These are phyloP conservation scores for Aspergillus transmontanensis DNA, from an alignment of 2,329 filamentous ascomycete genomes.

Conservation along the genomic window DNA sequence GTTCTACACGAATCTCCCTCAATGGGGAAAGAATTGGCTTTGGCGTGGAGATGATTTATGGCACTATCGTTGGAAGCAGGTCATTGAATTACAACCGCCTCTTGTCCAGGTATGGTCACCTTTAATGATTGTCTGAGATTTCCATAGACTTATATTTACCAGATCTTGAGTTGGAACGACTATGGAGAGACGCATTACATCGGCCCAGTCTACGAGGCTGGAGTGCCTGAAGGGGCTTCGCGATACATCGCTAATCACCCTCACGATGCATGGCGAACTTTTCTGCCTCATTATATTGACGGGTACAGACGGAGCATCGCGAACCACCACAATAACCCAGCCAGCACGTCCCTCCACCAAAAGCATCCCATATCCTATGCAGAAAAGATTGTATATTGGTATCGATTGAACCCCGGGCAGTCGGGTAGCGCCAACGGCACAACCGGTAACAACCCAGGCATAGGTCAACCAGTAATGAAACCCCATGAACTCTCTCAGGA, in stretches of 20 bases:
- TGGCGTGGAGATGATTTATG: conserved; percentile 65
- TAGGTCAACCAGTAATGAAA: conserved; percentile 29
- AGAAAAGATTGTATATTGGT: conserved; percentile 40
- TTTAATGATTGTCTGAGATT: neutral
- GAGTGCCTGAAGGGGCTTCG: conserved; percentile 52
- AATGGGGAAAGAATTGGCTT: conserved; percentile 64
- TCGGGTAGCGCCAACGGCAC: conserved; percentile 34
- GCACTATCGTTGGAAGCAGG: conserved; percentile 61
- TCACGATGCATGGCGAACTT: conserved; percentile 31
- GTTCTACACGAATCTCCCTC: conserved; percentile 60
- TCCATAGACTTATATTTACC: neutral
- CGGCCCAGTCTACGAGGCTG: conserved; percentile 50
- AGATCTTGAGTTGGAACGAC: conserved; percentile 64
- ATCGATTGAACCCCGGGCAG: conserved; percentile 33
- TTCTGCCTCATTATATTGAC: conserved; percentile 39
- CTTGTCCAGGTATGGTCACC: conserved; percentile 46
- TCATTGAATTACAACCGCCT: conserved; percentile 52
- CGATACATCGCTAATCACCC: conserved; percentile 27
- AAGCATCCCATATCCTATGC: conserved; percentile 19
- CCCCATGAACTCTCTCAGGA: conserved; percentile 35
- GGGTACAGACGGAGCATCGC: conserved; percentile 30
- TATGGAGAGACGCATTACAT: conserved; percentile 64
- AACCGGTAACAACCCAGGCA: conserved; percentile 36
- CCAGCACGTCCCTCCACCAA: conserved; percentile 34
- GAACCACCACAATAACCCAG: neutral